These are phyloP conservation scores for Candida anglica DNA, from an alignment of 805 yeast species.

Conservation along the genomic window DNA sequence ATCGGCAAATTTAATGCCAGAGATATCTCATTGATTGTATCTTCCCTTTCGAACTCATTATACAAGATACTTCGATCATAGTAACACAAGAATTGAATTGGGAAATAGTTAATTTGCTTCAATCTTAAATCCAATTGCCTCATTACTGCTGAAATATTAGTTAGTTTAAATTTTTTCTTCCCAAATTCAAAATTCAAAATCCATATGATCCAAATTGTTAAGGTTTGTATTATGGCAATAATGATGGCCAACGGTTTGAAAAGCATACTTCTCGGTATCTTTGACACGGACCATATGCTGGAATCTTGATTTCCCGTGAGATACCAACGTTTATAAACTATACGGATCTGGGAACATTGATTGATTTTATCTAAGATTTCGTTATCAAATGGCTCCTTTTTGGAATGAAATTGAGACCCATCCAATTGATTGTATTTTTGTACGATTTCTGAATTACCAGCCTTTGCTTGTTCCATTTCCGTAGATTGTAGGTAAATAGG, in stretches of 20 bases:
- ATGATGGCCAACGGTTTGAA: conserved; percentile 9
- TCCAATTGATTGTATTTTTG: conserved; percentile 3
- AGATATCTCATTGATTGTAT: conserved; percentile 31
- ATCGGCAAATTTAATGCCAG: conserved; percentile 39
- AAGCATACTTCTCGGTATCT: conserved; percentile 5
- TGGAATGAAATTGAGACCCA: conserved; percentile 15
- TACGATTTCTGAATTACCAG: conserved; percentile 1
- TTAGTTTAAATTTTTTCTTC: conserved; percentile 12
- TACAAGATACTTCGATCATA: conserved; percentile 40
- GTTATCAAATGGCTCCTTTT: conserved; percentile 22
- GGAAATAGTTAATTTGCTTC: conserved; percentile 73
- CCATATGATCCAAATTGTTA: conserved; percentile 14
- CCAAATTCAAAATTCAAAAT: conserved; percentile 19
- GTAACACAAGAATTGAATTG: conserved; percentile 67
- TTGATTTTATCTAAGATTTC: conserved; percentile 30
- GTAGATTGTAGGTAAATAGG: conserved; percentile 66
- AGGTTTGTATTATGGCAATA: conserved; percentile 11
- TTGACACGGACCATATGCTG: conserved; percentile 3
- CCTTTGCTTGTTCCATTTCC: conserved; percentile 9
- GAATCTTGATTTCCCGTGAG: background rate
- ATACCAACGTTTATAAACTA: background rate
- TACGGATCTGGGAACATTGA: conserved; percentile 18
- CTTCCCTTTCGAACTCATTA: conserved; percentile 23
- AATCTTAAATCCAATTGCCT: conserved; percentile 77
- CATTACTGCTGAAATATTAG: conserved; percentile 56